Evolutionary conservation across 2,329 filamentous ascomycete species (phyloP).

Genomic region (Hymenoscyphus linearis): DNA sequence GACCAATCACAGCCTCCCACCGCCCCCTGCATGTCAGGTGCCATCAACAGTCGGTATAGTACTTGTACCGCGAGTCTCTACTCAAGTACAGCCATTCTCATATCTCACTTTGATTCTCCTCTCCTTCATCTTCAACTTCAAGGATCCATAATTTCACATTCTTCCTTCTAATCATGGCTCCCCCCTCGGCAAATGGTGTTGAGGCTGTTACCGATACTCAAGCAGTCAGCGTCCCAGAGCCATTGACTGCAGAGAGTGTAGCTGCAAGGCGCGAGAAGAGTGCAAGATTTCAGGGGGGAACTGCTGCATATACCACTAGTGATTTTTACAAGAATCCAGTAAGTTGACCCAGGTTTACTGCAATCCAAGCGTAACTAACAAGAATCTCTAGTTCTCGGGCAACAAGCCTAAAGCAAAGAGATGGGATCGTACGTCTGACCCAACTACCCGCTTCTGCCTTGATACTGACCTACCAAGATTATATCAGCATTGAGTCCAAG

Average conservation of each 20-base stretch:
- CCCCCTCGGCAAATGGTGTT: constrained; percentile 39
- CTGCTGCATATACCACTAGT: constrained; percentile 72
- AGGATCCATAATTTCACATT: not conserved
- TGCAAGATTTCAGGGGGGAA: constrained; percentile 67
- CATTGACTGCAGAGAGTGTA: constrained; percentile 62
- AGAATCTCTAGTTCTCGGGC: not conserved
- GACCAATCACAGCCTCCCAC: not conserved
- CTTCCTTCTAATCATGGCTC: constrained; percentile 22
- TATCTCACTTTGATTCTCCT: not conserved
- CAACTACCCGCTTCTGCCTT: constrained; percentile 11
- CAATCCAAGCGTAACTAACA: not conserved
- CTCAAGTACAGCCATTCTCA: not conserved
- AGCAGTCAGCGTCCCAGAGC: constrained; percentile 23
- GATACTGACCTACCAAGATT: constrained; percentile 32
- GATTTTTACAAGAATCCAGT: constrained; percentile 78
- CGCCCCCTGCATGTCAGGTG: not conserved
- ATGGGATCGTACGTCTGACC: constrained; percentile 69
- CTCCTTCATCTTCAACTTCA: not conserved
- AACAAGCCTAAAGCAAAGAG: constrained; percentile 71
- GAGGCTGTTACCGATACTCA: constrained; percentile 41
- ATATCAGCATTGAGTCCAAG: constrained; percentile 58
- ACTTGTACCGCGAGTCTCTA: no score
- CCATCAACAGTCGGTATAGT: not conserved
- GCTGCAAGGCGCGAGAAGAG: constrained; percentile 62
- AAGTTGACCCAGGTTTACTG: constrained; percentile 27